A percentile compares a stretch with the other conserved stretches of the same genome.
phyloP scores from a whole-genome alignment of 345 rosid genomes.

The Eucalyptus erythrocorys region DNA sequence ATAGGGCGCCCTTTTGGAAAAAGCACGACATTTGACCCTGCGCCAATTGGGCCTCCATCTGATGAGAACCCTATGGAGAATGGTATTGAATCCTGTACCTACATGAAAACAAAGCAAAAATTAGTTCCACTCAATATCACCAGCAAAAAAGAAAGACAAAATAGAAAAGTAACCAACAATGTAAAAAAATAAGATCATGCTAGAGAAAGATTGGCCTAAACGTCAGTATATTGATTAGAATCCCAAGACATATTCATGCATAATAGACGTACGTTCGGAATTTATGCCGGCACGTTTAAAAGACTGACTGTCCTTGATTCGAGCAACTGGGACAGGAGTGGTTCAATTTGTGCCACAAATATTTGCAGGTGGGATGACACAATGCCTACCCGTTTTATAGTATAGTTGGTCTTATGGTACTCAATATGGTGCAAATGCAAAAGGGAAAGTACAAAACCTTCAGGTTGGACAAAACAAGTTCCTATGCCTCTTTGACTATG shows the following conservation, averaged over 20 bases:
- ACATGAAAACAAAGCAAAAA: not conserved
- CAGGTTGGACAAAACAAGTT: not conserved
- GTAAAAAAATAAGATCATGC: not conserved
- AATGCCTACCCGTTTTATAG: not conserved
- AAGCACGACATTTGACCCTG: constrained; percentile 16
- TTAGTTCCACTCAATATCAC: not conserved
- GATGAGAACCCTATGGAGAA: constrained; percentile 42
- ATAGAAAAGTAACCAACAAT: not conserved
- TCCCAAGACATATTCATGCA: not conserved
- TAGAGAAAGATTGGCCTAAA: not conserved
- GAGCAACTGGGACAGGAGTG: not conserved
- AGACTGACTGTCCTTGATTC: not conserved
- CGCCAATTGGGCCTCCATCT: constrained; percentile 16
- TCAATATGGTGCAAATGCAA: not conserved
- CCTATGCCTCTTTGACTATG: not conserved
- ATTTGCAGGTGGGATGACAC: not conserved
- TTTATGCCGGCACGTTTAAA: not conserved
- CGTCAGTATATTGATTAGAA: not conserved
- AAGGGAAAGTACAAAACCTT: not conserved
- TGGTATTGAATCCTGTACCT: constrained; percentile 53
- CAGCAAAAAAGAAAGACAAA: not conserved
- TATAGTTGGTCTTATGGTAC: not conserved
- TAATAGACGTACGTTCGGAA: not conserved
- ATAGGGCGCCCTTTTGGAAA: constrained; percentile 37
- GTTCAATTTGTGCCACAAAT: not conserved